Percentiles rank a stretch among this genome's conserved stretches.
Evolutionary conservation across 768 basidiomycete species (phyloP).

Genomic region (Filobasidium wieringae): DNA sequence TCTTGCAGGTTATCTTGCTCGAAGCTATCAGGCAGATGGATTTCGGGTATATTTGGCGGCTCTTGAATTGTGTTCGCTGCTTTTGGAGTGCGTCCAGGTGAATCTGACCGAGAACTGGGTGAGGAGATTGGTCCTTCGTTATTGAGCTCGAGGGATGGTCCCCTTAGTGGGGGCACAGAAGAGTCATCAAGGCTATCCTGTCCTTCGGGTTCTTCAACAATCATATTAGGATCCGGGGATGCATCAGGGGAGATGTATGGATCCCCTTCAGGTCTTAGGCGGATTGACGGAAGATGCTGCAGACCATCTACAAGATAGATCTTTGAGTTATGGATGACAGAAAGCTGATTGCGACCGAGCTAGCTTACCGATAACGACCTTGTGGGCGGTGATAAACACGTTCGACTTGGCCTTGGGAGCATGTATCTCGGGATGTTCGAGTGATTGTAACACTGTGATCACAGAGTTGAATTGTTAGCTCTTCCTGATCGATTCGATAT

Average conservation of each 20-base stretch:
- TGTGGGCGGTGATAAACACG: slow-evolving; percentile 71
- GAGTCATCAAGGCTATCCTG: too few species aligned
- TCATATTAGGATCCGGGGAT: background rate
- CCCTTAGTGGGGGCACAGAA: too few species aligned
- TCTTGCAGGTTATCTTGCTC: slow-evolving; percentile 23
- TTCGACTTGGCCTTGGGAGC: slow-evolving; percentile 69
- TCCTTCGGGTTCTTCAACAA: too few species aligned
- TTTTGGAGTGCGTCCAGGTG: background rate
- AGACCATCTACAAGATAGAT: slow-evolving; percentile 21
- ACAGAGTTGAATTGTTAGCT: background rate
- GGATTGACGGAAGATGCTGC: slow-evolving; percentile 52
- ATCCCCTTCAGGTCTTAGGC: slow-evolving; percentile 54
- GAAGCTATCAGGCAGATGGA: slow-evolving; percentile 13
- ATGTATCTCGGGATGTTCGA: slow-evolving; percentile 44
- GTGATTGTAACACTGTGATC: slow-evolving; percentile 45
- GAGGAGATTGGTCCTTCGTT: too few species aligned
- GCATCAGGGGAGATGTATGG: slow-evolving; percentile 7
- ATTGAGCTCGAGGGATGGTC: too few species aligned
- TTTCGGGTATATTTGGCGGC: slow-evolving; percentile 1
- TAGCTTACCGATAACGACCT: slow-evolving; percentile 64
- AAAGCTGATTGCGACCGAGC: background rate
- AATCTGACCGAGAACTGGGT: too few species aligned
- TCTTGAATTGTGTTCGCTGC: background rate
- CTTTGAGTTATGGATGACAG: background rate
- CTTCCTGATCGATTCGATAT: background rate